Percentiles rank a stretch among this genome's conserved stretches.
These are phyloP conservation scores for Curvularia spicifera DNA, from an alignment of 2,329 filamentous ascomycete species.

Conservation along the genomic window DNA sequence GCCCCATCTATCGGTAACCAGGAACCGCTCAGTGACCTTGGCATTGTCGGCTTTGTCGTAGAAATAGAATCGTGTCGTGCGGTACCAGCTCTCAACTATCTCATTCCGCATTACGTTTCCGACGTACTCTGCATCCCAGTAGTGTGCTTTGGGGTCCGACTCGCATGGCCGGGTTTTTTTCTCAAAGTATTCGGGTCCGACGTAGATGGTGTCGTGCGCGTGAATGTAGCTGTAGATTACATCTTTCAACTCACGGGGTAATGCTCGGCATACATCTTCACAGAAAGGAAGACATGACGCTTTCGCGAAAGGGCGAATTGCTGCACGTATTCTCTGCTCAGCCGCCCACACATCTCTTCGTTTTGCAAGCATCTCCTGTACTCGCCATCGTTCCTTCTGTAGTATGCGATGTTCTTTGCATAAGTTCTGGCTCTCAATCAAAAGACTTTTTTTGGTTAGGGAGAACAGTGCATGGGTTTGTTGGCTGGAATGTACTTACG, in stretches of 20 bases:
- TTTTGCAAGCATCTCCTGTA: neutral
- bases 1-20: constrained; percentile 6
- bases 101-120: constrained; percentile 5
- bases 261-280: neutral
- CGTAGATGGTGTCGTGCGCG: neutral
- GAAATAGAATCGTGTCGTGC: constrained; percentile 12
- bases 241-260: constrained; percentile 14
- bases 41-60: constrained; percentile 12
- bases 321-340: neutral
- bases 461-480: neutral
- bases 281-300: constrained; percentile 1
- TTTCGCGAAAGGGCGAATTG: neutral
- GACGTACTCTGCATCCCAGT: constrained; percentile 9
- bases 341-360: neutral
- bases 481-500: neutral
- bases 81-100: constrained; percentile 16
- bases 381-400: neutral
- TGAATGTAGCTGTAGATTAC: constrained; percentile 8
- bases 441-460: neutral
- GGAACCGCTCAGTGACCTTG: constrained; percentile 8
- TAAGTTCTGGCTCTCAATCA: neutral
- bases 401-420: neutral
- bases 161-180: constrained; percentile 2
- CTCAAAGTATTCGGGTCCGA: constrained; percentile 8
- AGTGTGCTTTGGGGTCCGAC: constrained; percentile 1